Conservation (phyloP, 495 filamentous ascomycete species). For the Penicillium diatomitis region DNA sequence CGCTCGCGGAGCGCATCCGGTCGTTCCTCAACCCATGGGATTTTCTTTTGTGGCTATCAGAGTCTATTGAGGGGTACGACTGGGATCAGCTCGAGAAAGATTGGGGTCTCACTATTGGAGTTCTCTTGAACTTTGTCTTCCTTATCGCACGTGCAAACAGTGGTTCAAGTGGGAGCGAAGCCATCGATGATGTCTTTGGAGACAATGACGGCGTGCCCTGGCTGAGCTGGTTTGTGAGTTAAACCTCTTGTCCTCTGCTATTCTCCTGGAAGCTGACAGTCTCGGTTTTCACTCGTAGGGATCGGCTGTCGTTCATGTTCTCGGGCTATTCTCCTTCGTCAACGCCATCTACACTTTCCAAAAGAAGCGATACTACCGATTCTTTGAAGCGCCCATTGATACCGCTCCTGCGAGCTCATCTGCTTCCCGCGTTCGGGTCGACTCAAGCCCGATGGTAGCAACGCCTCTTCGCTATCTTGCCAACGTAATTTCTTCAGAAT, state of each 20-base stretch:
- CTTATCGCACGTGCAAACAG: conserved; percentile 74
- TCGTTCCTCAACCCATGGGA: conserved; percentile 79
- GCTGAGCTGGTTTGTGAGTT: conserved; percentile 71
- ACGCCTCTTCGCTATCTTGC: conserved; percentile 74
- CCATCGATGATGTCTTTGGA: conserved; percentile 75
- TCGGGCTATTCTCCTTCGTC: conserved; percentile 51
- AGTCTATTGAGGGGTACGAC: conserved; percentile 78
- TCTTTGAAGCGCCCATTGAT: conserved; percentile 83
- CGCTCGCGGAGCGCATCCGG: conserved; percentile 67
- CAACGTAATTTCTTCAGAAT: conserved; percentile 48
- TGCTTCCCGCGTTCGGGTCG: conserved; percentile 79
- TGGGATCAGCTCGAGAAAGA: conserved; percentile 73
- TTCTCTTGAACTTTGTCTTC: conserved; percentile 68
- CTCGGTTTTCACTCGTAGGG: conserved; percentile 36
- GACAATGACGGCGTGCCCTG: conserved; percentile 56
- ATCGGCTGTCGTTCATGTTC: conserved; percentile 55
- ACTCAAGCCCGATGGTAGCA: conserved; percentile 70
- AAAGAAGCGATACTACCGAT: conserved; percentile 75
- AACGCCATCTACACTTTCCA: conserved; percentile 82
- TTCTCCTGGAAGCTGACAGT: not conserved
- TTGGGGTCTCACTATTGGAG: conserved; percentile 63
- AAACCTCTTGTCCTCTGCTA: not conserved
- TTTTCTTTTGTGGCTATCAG: conserved; percentile 78
- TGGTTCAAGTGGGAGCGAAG: conserved; percentile 30
- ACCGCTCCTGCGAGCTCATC: conserved; percentile 68